phyloP scores from a whole-genome alignment of 129 eudicot genomes.

The Flaveria brownii region DNA sequence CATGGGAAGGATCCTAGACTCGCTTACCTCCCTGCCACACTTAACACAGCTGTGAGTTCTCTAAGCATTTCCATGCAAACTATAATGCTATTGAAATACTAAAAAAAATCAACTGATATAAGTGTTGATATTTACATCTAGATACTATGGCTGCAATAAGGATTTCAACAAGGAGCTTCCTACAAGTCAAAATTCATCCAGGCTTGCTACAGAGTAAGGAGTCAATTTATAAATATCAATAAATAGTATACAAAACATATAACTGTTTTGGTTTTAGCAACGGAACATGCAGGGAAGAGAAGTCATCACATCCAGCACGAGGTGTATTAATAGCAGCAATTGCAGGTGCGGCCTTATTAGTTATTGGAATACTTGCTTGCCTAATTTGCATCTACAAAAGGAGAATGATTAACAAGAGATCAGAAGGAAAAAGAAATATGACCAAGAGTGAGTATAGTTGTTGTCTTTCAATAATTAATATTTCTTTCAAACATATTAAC shows the following conservation, averaged over 20 bases:
- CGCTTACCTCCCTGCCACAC: slow-evolving; percentile 49
- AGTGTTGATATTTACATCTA: slow-evolving; percentile 29
- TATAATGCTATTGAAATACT: neutral
- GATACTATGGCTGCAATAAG: slow-evolving; percentile 72
- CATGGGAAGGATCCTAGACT: slow-evolving; percentile 55
- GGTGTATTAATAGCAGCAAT: slow-evolving; percentile 48
- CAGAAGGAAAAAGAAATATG: slow-evolving; percentile 42
- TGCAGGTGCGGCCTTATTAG: slow-evolving; percentile 46
- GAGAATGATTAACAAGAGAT: slow-evolving; percentile 29
- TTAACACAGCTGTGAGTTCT: slow-evolving; percentile 65
- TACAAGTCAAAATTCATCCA: slow-evolving; percentile 42
- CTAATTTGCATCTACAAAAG: slow-evolving; percentile 49
- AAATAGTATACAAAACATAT: slow-evolving; percentile 6
- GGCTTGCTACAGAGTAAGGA: slow-evolving; percentile 68
- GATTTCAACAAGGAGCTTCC: slow-evolving; percentile 50
- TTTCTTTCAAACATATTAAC: neutral
- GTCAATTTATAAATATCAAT: slow-evolving; percentile 12
- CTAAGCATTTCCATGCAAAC: slow-evolving; percentile 19
- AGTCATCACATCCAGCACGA: slow-evolving; percentile 39
- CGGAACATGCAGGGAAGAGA: slow-evolving; percentile 46
- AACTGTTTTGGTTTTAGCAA: slow-evolving; percentile 44
- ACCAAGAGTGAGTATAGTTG: slow-evolving; percentile 59
- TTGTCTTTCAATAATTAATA: neutral
- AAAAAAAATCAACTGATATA: slow-evolving; percentile 4
- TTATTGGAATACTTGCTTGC: slow-evolving; percentile 36